Evolutionary conservation across 768 basidiomycete species (phyloP).

Genomic region (Amyloporia xantha): DNA sequence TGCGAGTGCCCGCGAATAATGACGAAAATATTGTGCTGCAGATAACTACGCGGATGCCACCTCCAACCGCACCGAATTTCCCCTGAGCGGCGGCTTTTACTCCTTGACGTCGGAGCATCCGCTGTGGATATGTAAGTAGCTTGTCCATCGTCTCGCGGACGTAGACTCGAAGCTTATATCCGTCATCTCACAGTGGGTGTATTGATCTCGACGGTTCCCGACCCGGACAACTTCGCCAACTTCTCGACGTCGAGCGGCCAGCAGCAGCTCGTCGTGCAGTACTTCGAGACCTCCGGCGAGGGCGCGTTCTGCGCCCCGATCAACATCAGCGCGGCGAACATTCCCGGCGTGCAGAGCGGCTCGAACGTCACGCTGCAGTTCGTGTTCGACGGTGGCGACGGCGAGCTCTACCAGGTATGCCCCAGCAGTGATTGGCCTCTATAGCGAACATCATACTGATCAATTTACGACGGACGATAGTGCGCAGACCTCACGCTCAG

Average conservation of each 20-base stretch:
- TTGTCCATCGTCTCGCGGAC: neutral
- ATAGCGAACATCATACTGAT: neutral
- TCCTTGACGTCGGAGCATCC: conserved; percentile 62
- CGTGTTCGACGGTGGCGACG: conserved; percentile 65
- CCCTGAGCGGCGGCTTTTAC: conserved; percentile 56
- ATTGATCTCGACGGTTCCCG: conserved; percentile 44
- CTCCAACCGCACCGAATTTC: conserved; percentile 61
- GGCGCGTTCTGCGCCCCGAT: conserved; percentile 66
- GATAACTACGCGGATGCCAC: conserved; percentile 55
- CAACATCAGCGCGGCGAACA: conserved; percentile 42
- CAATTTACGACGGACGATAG: conserved; percentile 27
- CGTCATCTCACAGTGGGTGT: conserved; percentile 39
- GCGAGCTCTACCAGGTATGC: conserved; percentile 59
- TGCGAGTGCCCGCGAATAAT: no score
- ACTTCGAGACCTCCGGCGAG: conserved; percentile 44
- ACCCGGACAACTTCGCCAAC: conserved; percentile 58
- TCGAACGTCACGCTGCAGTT: conserved; percentile 72
- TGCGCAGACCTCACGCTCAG: conserved; percentile 77
- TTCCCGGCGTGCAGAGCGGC: conserved; percentile 50
- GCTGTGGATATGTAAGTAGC: conserved; percentile 46
- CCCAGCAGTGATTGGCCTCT: neutral
- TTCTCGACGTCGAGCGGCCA: conserved; percentile 43
- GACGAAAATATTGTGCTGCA: conserved; percentile 26
- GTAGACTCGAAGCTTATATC: neutral
- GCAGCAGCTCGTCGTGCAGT: conserved; percentile 33